Evolutionary conservation across 352 stramenopile species (phyloP).

Genomic region (Globisporangium paroecandrum): DNA sequence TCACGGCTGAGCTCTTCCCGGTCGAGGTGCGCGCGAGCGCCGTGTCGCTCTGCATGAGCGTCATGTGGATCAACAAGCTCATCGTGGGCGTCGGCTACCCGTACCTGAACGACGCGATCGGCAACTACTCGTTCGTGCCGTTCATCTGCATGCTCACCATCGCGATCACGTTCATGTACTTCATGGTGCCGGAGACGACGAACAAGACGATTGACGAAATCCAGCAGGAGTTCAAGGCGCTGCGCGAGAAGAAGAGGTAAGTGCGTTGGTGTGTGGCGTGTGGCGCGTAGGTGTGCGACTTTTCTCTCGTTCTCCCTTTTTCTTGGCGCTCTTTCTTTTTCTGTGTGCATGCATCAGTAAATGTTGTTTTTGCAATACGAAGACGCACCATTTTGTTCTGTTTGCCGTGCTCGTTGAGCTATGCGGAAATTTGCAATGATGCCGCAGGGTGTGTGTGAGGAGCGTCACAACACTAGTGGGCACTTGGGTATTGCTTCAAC

Average conservation of each 20-base stretch:
- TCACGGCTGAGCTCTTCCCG: slow-evolving; percentile 33
- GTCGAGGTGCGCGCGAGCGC: slow-evolving; percentile 25
- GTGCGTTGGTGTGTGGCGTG: no score
- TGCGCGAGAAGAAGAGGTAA: slow-evolving; percentile 15
- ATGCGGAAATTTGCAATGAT: background rate
- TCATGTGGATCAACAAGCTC: slow-evolving; percentile 45
- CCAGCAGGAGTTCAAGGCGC: slow-evolving; percentile 33
- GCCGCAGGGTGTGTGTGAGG: background rate
- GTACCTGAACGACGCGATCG: slow-evolving; percentile 30
- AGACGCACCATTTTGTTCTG: background rate
- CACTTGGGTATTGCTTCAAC: background rate
- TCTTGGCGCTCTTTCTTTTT: no score
- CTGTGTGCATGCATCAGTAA: no score
- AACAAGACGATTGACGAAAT: slow-evolving; percentile 60
- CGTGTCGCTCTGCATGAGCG: slow-evolving; percentile 33
- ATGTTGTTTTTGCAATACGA: background rate
- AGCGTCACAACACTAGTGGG: background rate
- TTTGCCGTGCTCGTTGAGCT: background rate
- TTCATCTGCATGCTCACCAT: slow-evolving; percentile 32
- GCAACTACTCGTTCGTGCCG: slow-evolving; percentile 35
- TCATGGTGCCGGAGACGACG: slow-evolving; percentile 45
- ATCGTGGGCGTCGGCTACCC: slow-evolving; percentile 42
- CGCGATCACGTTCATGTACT: slow-evolving; percentile 31
- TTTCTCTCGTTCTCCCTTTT: background rate
- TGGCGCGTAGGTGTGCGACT: no score